A percentile compares a stretch with the other conserved stretches of the same genome.
Conservation (phyloP, 768 basidiomycete genomes). For the Kwoniella dendrophila region DNA sequence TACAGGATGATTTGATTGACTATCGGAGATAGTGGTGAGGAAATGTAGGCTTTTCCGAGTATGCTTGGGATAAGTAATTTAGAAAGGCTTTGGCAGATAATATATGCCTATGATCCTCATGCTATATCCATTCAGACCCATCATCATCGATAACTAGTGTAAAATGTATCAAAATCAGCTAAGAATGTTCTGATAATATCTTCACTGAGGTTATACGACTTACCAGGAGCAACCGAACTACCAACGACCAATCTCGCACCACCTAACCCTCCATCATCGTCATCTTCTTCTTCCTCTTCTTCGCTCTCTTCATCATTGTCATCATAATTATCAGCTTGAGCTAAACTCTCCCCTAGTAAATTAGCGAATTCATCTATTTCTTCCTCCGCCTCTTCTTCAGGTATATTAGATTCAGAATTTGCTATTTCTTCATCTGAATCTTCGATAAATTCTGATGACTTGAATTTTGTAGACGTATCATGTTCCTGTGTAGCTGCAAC, state of each 20-base stretch:
- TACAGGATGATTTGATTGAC: too few relatives aligned
- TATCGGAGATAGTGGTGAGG: too few relatives aligned
- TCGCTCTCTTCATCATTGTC: slow-evolving; percentile 18
- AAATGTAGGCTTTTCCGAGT: too few relatives aligned
- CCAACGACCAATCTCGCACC: slow-evolving; percentile 33
- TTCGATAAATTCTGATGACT: slow-evolving; percentile 44
- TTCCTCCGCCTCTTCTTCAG: slow-evolving; percentile 28
- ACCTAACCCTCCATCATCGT: slow-evolving; percentile 38
- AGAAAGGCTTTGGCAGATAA: too few relatives aligned
- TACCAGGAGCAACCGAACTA: slow-evolving; percentile 8
- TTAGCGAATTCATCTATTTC: slow-evolving; percentile 46
- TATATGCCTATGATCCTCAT: too few relatives aligned
- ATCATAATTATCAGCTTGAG: slow-evolving; percentile 22
- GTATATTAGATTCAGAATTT: slow-evolving; percentile 13
- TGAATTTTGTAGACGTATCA: slow-evolving; percentile 30
- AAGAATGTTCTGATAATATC: neutral
- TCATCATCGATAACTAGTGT: slow-evolving; percentile 19
- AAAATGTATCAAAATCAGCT: slow-evolving; percentile 6
- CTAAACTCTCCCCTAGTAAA: slow-evolving; percentile 42
- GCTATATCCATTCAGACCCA: slow-evolving; percentile 27
- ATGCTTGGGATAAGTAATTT: too few relatives aligned
- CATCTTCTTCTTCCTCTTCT: slow-evolving; percentile 33
- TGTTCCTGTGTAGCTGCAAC: neutral
- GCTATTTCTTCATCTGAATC: slow-evolving; percentile 47
- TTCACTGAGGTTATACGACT: neutral